These are phyloP conservation scores for Durusdinium trenchii DNA, from an alignment of 73 alveolate genomes.

Conservation along the genomic window DNA sequence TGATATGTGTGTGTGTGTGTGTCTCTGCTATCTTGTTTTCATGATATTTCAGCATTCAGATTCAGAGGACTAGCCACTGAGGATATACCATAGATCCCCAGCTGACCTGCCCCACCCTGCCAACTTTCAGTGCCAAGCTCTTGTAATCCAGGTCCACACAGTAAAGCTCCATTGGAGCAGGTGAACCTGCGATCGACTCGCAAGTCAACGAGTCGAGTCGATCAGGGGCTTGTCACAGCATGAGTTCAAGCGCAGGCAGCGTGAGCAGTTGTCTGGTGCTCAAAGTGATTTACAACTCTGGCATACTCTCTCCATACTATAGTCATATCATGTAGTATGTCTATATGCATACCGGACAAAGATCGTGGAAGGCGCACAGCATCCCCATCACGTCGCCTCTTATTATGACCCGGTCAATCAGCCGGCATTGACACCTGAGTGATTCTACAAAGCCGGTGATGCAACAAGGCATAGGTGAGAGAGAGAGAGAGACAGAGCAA, in stretches of 20 bases:
- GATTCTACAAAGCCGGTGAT: no score
- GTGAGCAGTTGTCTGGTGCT: neutral
- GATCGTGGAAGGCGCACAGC: no score
- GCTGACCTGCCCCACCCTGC: no score
- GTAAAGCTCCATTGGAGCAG: conserved; percentile 94
- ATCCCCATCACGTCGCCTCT: no score
- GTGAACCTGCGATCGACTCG: conserved; percentile 30
- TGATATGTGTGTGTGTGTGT: neutral
- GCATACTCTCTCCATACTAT: no score
- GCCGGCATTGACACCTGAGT: conserved; percentile 63
- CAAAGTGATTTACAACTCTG: no score
- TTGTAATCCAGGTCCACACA: conserved; percentile 78
- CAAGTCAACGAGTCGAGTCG: neutral
- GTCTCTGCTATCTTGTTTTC: no score
- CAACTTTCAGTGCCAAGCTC: neutral
- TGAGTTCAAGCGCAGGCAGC: neutral
- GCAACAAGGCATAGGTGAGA: neutral
- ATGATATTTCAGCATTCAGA: no score
- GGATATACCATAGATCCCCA: neutral
- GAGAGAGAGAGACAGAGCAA: neutral
- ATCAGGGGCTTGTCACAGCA: neutral
- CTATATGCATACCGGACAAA: no score
- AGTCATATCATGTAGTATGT: no score
- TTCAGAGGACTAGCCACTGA: neutral
- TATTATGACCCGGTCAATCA: conserved; percentile 67